These are phyloP conservation scores for Triangularia setosa DNA, from an alignment of 2,329 filamentous ascomycete species.

Conservation along the genomic window DNA sequence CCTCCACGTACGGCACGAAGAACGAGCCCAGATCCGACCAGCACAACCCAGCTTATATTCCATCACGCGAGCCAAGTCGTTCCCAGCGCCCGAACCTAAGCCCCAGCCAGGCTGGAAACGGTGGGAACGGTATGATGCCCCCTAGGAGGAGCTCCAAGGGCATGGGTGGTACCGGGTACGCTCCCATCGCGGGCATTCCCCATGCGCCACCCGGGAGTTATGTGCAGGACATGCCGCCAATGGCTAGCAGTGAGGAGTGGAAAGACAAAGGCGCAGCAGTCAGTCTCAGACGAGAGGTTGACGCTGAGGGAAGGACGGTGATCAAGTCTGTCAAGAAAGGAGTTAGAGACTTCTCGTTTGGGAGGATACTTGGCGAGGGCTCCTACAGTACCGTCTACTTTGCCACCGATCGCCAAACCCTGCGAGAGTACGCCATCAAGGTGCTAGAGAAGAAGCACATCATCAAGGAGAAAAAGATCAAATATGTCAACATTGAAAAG, in stretches of 20 bases:
- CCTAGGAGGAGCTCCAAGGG: slow-evolving; percentile 74
- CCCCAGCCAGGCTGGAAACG: slow-evolving; percentile 47
- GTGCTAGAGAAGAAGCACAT: slow-evolving; percentile 98
- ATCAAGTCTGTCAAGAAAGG: slow-evolving; percentile 90
- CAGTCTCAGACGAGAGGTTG: slow-evolving; percentile 74
- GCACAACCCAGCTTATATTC: slow-evolving; percentile 57
- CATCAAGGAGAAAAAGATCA: slow-evolving; percentile 99
- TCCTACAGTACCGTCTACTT: slow-evolving; percentile 96
- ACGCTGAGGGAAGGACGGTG: slow-evolving; percentile 77
- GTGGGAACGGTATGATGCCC: slow-evolving; percentile 63
- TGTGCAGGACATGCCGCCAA: slow-evolving; percentile 40
- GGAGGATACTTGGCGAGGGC: slow-evolving; percentile 84
- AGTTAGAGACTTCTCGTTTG: slow-evolving; percentile 94
- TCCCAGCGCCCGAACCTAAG: slow-evolving; percentile 62
- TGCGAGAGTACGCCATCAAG: slow-evolving; percentile 97
- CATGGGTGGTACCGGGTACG: slow-evolving; percentile 56
- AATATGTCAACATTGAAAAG: slow-evolving; percentile 99
- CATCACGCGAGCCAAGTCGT: slow-evolving; percentile 64
- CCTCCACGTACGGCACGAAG: slow-evolving; percentile 54
- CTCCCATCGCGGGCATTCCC: slow-evolving; percentile 43
- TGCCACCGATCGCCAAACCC: slow-evolving; percentile 86
- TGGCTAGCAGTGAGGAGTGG: slow-evolving; percentile 81
- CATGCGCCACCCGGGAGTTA: slow-evolving; percentile 33
- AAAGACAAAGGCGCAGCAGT: slow-evolving; percentile 91
- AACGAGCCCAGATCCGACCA: slow-evolving; percentile 60